Evolutionary conservation across 306 rosid species (phyloP).

Genomic region (Fragaria nilgerrensis): DNA sequence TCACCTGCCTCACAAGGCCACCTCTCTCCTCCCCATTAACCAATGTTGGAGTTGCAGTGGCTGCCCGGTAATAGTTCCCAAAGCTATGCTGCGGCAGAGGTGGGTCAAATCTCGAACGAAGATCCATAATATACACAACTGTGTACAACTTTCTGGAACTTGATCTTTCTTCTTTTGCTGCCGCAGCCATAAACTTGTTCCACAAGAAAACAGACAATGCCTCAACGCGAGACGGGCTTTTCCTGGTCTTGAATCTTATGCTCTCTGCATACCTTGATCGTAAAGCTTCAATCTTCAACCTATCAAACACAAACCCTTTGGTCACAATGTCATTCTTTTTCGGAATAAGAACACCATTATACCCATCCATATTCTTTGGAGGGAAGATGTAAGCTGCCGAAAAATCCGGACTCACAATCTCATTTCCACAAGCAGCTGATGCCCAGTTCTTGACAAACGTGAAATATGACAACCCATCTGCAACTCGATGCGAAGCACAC

Average conservation of each 20-base stretch:
- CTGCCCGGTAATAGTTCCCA: slow-evolving; percentile 14
- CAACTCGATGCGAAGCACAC: slow-evolving; percentile 51
- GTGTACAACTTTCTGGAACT: not conserved
- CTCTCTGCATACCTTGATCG: slow-evolving; percentile 20
- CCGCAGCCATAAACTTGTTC: slow-evolving; percentile 37
- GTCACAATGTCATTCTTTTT: slow-evolving; percentile 31
- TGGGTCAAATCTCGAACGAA: slow-evolving; percentile 15
- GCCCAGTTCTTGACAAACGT: slow-evolving; percentile 46
- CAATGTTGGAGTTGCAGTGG: slow-evolving; percentile 11
- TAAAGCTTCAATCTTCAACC: slow-evolving; percentile 34
- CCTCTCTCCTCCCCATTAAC: not conserved
- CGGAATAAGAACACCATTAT: slow-evolving; percentile 20
- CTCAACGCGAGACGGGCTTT: slow-evolving; percentile 44
- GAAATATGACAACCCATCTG: slow-evolving; percentile 40
- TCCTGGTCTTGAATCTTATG: not conserved
- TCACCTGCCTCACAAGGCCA: slow-evolving; percentile 15
- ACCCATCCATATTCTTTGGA: slow-evolving; percentile 26
- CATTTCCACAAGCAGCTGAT: slow-evolving; percentile 24
- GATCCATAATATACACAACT: slow-evolving; percentile 1
- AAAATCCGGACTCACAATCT: slow-evolving; percentile 29
- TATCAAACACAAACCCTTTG: slow-evolving; percentile 45
- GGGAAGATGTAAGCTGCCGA: slow-evolving; percentile 48
- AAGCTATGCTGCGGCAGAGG: slow-evolving; percentile 11
- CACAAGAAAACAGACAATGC: slow-evolving; percentile 52
- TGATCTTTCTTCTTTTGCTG: not conserved